Percentiles rank a stretch among this genome's conserved stretches.
These are phyloP conservation scores for Mangifera indica DNA, from an alignment of 345 rosid species.

Conservation along the genomic window DNA sequence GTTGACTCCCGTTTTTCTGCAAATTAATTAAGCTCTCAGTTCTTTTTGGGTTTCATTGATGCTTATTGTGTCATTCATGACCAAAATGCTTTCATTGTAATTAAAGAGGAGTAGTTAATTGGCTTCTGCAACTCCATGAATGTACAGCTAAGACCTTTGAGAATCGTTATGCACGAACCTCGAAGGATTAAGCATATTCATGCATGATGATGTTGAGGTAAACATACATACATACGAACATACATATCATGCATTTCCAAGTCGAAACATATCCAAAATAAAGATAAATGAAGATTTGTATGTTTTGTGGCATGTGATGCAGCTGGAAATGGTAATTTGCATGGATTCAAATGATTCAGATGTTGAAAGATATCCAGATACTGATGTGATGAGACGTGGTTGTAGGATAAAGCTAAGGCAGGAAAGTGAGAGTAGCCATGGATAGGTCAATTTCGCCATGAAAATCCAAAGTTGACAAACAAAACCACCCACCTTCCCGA, in stretches of 20 bases:
- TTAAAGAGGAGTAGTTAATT: slow-evolving; percentile 22
- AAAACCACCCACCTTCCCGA: slow-evolving; percentile 10
- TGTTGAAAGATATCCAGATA: slow-evolving; percentile 7
- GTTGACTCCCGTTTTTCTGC: no score
- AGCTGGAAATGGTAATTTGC: neutral
- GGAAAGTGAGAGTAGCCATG: slow-evolving; percentile 22
- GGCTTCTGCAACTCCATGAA: neutral
- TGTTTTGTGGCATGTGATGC: neutral
- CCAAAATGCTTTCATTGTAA: slow-evolving; percentile 12
- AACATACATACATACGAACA: neutral
- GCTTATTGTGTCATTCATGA: slow-evolving; percentile 21
- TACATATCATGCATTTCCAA: neutral
- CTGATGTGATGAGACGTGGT: slow-evolving; percentile 18
- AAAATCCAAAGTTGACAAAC: slow-evolving; percentile 35
- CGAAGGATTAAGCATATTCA: neutral
- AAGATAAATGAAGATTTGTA: neutral
- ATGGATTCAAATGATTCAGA: slow-evolving; percentile 17
- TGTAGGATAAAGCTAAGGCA: slow-evolving; percentile 51
- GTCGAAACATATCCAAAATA: neutral
- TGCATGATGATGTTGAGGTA: neutral
- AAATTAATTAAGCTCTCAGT: neutral
- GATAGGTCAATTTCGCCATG: slow-evolving; percentile 39
- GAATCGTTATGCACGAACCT: slow-evolving; percentile 6
- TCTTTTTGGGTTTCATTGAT: neutral
- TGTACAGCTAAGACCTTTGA: neutral